Base-by-base conservation (phyloP, 306 rosid genomes). In the Vigna angularis region DNA sequence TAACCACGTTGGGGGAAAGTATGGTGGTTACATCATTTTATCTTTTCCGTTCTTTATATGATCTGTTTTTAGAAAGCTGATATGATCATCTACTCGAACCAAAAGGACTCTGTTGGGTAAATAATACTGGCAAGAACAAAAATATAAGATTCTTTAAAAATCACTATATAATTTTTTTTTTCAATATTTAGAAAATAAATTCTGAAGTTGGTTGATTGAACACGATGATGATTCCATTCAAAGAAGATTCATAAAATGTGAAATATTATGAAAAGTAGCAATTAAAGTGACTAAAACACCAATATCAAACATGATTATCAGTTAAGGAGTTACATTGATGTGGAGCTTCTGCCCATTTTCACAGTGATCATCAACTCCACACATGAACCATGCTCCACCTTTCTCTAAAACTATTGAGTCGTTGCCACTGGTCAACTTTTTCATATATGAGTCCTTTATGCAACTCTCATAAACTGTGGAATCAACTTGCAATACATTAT, bases 401-500 rank as follows among this genome's bases (percentile, higher is more conserved):
- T 48, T 62, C 34, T 52, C 0, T 58, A 74, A 57, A 74, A 34
- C 17, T 15, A 74, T 40, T 4, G 71, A 66, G 75, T 67, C 72
- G 67, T 81, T 73, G 57, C 84, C 75, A 26, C 66, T 57, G 0
- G 2, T 15, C 48, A 74, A 74, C n/a, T 5, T 62, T 1, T 47
- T 17, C 9, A 28, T 28, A 24, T 73, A 73, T 0, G 84, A 71
- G 47, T 66, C 51, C 80, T 45, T 55, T 5, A 20, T 66, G 70
- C 79, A 56, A 18, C 26, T 72, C n/a, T 80, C 59, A 44, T 65
- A 80, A 26, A 75, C 79, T 9, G 24, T 30, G 47, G 22, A 48
- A 49, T 68, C 61, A 50, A 67, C 76, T 81, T 74, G 65, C n/a
- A 66, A n/a, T 5, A 74, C 71, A 66, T 58, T 32, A 28, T 73